Evolutionary conservation across 768 basidiomycete species (phyloP).

Genomic region (Xanthoconium purpureum): DNA sequence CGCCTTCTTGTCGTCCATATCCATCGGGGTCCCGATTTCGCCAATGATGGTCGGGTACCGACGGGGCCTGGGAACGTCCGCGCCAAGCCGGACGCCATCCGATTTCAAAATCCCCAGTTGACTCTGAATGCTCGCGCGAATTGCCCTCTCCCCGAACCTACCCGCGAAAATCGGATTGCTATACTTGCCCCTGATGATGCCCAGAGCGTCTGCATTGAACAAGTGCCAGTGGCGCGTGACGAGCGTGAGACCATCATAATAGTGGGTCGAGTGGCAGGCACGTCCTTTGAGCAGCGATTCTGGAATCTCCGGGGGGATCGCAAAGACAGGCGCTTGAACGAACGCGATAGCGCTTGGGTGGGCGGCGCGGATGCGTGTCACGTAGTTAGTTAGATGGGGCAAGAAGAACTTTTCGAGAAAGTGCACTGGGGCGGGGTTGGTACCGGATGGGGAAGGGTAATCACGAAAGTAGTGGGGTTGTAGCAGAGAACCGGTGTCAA

Average conservation of each 20-base stretch:
- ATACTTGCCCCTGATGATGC: conserved; percentile 84
- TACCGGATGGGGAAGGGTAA: conserved; percentile 28
- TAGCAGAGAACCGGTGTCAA: conserved; percentile 62
- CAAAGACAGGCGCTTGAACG: conserved; percentile 89
- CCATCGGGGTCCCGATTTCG: conserved; percentile 93
- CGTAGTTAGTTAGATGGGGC: conserved; percentile 61
- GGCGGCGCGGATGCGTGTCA: conserved; percentile 52
- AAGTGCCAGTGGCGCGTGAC: conserved; percentile 92
- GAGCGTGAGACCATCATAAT: conserved; percentile 93
- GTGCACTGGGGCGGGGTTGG: conserved; percentile 42
- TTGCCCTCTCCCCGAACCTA: conserved; percentile 78
- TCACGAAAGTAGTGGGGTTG: conserved; percentile 73
- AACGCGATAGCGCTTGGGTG: conserved; percentile 89
- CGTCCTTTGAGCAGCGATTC: conserved; percentile 61
- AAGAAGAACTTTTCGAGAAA: conserved; percentile 82
- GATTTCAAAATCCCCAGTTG: conserved; percentile 78
- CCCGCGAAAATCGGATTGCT: conserved; percentile 63
- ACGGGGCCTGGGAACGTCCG: conserved; percentile 9
- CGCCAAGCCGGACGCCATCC: conserved; percentile 64
- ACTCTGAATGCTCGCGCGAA: conserved; percentile 75
- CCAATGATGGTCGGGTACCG: conserved; percentile 87
- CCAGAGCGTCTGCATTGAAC: conserved; percentile 95
- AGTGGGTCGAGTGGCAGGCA: conserved; percentile 76
- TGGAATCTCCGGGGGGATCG: conserved; percentile 61
- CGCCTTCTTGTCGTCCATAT: conserved; percentile 84